These are phyloP conservation scores for Linum tenue DNA, from an alignment of 345 rosid species.

Conservation along the genomic window DNA sequence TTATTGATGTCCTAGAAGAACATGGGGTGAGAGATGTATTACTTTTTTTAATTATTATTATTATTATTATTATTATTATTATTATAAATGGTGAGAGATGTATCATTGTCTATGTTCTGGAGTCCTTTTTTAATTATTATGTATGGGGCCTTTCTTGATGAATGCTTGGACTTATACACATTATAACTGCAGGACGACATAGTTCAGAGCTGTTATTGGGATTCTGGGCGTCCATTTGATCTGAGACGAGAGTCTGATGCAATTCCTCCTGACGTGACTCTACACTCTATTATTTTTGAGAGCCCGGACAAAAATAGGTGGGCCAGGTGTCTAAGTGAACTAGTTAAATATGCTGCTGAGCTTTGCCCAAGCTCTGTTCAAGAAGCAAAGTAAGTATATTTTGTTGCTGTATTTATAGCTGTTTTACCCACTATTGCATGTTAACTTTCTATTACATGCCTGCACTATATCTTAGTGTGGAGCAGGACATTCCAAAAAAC, in stretches of 20 bases:
- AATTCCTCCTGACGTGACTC: slow-evolving; percentile 87
- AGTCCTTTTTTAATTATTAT: background rate
- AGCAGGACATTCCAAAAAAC: background rate
- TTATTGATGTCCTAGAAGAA: slow-evolving; percentile 92
- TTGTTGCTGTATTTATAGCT: slow-evolving; percentile 1
- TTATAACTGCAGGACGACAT: slow-evolving; percentile 69
- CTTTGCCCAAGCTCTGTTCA: slow-evolving; percentile 93
- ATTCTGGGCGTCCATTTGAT: slow-evolving; percentile 89
- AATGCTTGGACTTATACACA: background rate
- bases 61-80: slow-evolving; percentile 11
- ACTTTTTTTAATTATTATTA: too few species aligned
- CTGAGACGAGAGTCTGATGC: slow-evolving; percentile 79
- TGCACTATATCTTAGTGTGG: background rate
- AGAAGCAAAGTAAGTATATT: slow-evolving; percentile 69
- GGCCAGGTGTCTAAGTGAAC: slow-evolving; percentile 95
- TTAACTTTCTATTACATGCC: background rate
- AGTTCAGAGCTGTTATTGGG: slow-evolving; percentile 96
- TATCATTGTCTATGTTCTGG: background rate
- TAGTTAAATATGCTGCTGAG: slow-evolving; percentile 87
- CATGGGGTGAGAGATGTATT: slow-evolving; percentile 61
- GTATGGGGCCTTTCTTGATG: background rate
- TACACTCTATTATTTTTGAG: slow-evolving; percentile 89
- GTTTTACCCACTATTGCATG: slow-evolving; percentile 4
- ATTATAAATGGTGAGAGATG: background rate
- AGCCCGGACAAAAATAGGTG: slow-evolving; percentile 96